Evolutionary conservation across 192 early-diverging fungal genomes (phyloP).

Genomic region (Coemansia furcata): DNA sequence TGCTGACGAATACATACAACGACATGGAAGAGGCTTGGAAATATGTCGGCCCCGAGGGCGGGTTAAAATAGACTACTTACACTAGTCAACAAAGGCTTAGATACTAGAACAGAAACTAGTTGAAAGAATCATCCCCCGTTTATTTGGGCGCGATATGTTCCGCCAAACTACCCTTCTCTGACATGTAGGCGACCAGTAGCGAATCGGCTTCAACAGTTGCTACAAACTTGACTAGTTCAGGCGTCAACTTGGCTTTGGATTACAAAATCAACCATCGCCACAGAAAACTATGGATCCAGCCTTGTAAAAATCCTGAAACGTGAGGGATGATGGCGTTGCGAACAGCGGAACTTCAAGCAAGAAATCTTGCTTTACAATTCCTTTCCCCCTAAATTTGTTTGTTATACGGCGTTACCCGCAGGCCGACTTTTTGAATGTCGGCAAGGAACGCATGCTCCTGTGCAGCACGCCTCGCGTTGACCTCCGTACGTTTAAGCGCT

Average conservation of each 20-base stretch:
- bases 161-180: slow-evolving; percentile 1
- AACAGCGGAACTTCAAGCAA: no score
- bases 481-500: no score
- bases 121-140: neutral
- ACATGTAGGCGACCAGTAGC: neutral
- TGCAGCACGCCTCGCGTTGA: no score
- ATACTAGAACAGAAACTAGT: neutral
- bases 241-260: slow-evolving; percentile 16
- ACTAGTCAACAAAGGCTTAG: neutral
- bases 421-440: no score
- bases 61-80: neutral
- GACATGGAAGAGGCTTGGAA: neutral
- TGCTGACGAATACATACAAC: neutral
- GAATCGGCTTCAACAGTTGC: slow-evolving; percentile 21
- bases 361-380: no score
- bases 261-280: no score
- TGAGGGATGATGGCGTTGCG: no score
- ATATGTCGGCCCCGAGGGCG: neutral
- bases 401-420: neutral
- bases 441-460: no score
- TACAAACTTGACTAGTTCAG: slow-evolving; percentile 33
- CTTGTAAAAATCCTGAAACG: no score
- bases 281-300: no score
- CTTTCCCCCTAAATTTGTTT: no score
- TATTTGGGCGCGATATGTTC: neutral